Evolutionary conservation across 257 asterid genomes (phyloP).

Genomic region (Gardenia jasminoides): DNA sequence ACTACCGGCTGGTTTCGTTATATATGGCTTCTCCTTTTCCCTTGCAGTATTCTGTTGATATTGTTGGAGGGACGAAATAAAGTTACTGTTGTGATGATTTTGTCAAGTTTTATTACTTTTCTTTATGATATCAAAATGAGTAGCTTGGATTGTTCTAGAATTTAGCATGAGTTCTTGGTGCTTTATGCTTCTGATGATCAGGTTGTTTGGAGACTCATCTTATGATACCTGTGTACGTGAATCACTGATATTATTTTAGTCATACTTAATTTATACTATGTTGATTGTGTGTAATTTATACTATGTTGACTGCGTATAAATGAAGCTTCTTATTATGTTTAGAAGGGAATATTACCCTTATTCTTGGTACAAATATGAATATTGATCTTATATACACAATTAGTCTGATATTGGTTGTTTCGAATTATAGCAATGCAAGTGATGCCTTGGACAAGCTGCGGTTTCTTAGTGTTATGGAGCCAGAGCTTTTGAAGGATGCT

Average conservation of each 20-base stretch:
- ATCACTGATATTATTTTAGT: neutral
- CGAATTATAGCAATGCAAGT: conserved; percentile 79
- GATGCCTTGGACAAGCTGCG: conserved; percentile 99
- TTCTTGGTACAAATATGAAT: neutral
- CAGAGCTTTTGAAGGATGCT: conserved; percentile 70
- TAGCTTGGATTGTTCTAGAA: neutral
- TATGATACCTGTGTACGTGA: neutral
- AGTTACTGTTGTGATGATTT: neutral
- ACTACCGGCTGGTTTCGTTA: neutral
- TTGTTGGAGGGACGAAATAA: neutral
- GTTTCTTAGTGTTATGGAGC: conserved; percentile 87
- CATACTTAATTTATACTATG: neutral
- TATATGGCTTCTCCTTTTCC: neutral
- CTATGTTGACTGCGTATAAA: no score
- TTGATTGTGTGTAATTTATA: neutral
- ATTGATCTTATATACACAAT: neutral
- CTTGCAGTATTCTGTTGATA: neutral
- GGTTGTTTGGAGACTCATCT: neutral
- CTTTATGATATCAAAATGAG: neutral
- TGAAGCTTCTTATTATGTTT: neutral
- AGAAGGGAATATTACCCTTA: no score
- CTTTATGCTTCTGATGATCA: neutral
- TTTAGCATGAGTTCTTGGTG: neutral
- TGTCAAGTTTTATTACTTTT: neutral
- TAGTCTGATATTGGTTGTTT: conserved; percentile 1